Conservation (phyloP, 1,284 basidiomycete species). For the Coniferiporia sulphurascens region DNA sequence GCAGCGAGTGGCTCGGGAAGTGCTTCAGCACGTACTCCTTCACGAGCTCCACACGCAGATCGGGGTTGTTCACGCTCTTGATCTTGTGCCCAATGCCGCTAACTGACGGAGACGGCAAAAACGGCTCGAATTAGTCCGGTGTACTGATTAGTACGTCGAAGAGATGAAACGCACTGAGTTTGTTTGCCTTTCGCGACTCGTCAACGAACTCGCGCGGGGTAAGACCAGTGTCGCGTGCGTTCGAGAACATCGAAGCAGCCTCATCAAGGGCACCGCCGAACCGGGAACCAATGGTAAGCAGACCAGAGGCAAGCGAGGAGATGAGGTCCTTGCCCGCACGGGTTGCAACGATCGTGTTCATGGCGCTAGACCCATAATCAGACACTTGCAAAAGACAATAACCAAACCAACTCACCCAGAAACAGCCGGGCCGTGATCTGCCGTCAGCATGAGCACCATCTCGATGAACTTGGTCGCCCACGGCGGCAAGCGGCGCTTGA, state of each 20-base stretch:
- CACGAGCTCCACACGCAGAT: conserved; percentile 94
- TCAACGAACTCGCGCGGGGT: conserved; percentile 98
- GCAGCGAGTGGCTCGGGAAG: conserved; percentile 89
- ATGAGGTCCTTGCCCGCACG: conserved; percentile 99
- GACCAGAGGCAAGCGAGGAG: conserved; percentile 93
- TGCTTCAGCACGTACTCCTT: conserved; percentile 95
- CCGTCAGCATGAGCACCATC: conserved; percentile 99
- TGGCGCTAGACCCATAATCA: conserved; percentile 61
- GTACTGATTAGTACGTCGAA: too few relatives aligned
- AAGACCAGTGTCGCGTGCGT: conserved; percentile 84
- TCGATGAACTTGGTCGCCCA: conserved; percentile 97
- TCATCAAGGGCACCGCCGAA: conserved; percentile 99
- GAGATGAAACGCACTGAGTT: conserved; percentile 65
- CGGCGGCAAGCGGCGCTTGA: conserved; percentile 86
- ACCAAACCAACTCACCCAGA: conserved; percentile 46
- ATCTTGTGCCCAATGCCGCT: conserved; percentile 99
- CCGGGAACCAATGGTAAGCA: conserved; percentile 95
- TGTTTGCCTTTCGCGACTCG: conserved; percentile 92
- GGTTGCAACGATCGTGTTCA: conserved; percentile 99
- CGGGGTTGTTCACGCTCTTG: conserved; percentile 98
- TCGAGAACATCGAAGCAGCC: conserved; percentile 93
- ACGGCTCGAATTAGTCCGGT: too few relatives aligned
- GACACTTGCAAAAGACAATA: conserved; percentile 4
- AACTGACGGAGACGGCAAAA: conserved; percentile 40
- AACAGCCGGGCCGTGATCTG: conserved; percentile 98